phyloP scores from a whole-genome alignment of 1,284 basidiomycete species.

The Marasmius fiardii region DNA sequence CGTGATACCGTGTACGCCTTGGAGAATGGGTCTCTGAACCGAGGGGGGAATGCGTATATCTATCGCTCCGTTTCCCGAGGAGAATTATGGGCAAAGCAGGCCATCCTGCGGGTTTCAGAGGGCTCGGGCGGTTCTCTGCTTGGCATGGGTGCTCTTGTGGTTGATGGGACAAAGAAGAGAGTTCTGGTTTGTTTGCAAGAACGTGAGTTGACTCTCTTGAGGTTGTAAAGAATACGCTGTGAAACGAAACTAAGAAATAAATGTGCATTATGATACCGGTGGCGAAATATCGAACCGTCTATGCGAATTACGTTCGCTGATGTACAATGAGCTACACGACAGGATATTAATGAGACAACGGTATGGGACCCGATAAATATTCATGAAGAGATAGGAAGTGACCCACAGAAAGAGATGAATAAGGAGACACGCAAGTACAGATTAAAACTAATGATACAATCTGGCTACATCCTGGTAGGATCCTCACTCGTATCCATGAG shows the following conservation, averaged over 20 bases:
- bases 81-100: conserved; percentile 70
- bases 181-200: conserved; percentile 78
- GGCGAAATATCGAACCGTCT: conserved; percentile 16
- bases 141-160: conserved; percentile 56
- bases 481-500: conserved; percentile 70
- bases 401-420: not conserved
- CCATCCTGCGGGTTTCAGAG: conserved; percentile 71
- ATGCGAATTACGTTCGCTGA: conserved; percentile 20
- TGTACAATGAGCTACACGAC: conserved; percentile 24
- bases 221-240: conserved; percentile 15
- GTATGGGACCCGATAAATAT: conserved; percentile 12
- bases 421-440: not conserved
- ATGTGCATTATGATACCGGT: conserved; percentile 12
- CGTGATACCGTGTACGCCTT: conserved; percentile 69
- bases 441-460: conserved; percentile 6
- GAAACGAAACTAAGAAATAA: not conserved
- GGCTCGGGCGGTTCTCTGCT: conserved; percentile 70
- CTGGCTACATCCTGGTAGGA: conserved; percentile 45
- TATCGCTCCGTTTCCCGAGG: conserved; percentile 58
- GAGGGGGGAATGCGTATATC: conserved; percentile 80
- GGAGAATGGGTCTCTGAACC: conserved; percentile 64
- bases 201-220: conserved; percentile 66
- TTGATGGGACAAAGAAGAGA: conserved; percentile 32
- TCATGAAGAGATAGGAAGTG: not conserved
- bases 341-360: conserved; percentile 21